Percentiles rank a stretch among this genome's conserved stretches.
Conservation (phyloP, 2,329 filamentous ascomycete species). For the Ophiostoma quercus region DNA sequence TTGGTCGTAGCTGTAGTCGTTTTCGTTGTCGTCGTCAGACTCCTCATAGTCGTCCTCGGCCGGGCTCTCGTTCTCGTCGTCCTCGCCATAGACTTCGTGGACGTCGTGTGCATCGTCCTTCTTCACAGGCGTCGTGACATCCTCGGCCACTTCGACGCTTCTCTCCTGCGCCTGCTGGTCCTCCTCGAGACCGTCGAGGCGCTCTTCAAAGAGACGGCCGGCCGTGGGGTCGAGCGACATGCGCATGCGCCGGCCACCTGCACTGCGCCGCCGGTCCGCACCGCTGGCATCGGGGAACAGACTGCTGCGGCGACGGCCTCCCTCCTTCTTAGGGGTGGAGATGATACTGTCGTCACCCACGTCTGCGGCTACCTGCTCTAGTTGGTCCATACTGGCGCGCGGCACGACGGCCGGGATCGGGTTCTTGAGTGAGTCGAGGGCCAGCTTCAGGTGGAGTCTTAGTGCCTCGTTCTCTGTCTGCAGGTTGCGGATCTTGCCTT, state of each 20-base stretch:
- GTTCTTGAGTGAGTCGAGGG: conserved; percentile 80
- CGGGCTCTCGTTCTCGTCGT: conserved; percentile 29
- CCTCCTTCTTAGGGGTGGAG: not conserved
- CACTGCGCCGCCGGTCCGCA: conserved; percentile 25
- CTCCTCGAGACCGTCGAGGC: conserved; percentile 20
- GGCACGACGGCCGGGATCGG: conserved; percentile 63
- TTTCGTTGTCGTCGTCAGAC: conserved; percentile 44
- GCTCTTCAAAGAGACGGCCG: conserved; percentile 23
- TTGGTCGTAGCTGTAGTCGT: conserved; percentile 43
- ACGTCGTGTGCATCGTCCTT: conserved; percentile 21
- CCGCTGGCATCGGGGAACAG: conserved; percentile 19
- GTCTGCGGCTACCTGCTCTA: not conserved
- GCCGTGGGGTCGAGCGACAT: conserved; percentile 22
- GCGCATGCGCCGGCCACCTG: conserved; percentile 20
- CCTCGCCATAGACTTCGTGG: conserved; percentile 27
- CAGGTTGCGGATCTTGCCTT: conserved; percentile 87
- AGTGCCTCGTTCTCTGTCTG: conserved; percentile 88
- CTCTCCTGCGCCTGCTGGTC: not conserved
- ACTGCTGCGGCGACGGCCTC: conserved; percentile 18
- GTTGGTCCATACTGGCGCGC: conserved; percentile 30
- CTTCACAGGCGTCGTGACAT: not conserved
- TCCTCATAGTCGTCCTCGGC: conserved; percentile 50
- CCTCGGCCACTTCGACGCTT: not conserved
- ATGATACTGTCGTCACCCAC: not conserved
- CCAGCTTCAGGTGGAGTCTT: conserved; percentile 79